Percentiles rank a stretch among this genome's conserved stretches.
Evolutionary conservation across 345 rosid species (phyloP).

Genomic region (Isatis tinctoria): DNA sequence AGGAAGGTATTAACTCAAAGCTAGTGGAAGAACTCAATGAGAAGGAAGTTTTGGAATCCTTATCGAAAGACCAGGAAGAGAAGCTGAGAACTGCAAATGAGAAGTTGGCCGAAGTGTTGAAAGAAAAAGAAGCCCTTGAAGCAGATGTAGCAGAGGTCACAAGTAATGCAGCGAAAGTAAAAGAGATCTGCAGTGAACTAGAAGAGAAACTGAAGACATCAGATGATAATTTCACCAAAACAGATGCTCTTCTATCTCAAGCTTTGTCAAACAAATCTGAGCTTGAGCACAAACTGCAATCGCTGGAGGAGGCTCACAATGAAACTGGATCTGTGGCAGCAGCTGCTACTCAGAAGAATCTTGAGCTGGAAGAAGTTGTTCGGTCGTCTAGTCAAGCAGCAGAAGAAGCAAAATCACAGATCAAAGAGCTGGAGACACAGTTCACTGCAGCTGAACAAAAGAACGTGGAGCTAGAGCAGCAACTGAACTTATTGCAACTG

Average conservation of each 20-base stretch:
- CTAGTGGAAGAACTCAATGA: constrained; percentile 50
- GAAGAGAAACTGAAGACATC: constrained; percentile 64
- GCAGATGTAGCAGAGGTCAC: constrained; percentile 50
- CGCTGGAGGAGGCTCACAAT: constrained; percentile 56
- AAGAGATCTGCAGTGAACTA: constrained; percentile 49
- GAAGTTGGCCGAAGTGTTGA: constrained; percentile 58
- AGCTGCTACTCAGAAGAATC: constrained; percentile 63
- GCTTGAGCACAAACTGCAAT: constrained; percentile 71
- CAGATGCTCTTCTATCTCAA: constrained; percentile 68
- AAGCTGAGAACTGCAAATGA: constrained; percentile 57
- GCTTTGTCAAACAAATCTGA: constrained; percentile 64
- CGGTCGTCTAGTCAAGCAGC: constrained; percentile 55
- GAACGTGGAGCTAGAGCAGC: constrained; percentile 74
- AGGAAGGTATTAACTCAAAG: constrained; percentile 36
- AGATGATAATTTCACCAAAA: constrained; percentile 55
- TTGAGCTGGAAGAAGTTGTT: constrained; percentile 66
- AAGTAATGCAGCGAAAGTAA: constrained; percentile 34
- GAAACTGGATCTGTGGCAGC: constrained; percentile 61
- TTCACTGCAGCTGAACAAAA: constrained; percentile 63
- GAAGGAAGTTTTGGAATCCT: constrained; percentile 46
- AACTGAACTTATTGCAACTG: constrained; percentile 45
- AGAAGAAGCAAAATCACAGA: constrained; percentile 57
- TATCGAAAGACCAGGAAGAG: constrained; percentile 59
- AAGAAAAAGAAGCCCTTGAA: constrained; percentile 57
- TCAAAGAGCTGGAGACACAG: constrained; percentile 63